phyloP scores from a whole-genome alignment of 768 basidiomycete species.

The Harrya chromipes region DNA sequence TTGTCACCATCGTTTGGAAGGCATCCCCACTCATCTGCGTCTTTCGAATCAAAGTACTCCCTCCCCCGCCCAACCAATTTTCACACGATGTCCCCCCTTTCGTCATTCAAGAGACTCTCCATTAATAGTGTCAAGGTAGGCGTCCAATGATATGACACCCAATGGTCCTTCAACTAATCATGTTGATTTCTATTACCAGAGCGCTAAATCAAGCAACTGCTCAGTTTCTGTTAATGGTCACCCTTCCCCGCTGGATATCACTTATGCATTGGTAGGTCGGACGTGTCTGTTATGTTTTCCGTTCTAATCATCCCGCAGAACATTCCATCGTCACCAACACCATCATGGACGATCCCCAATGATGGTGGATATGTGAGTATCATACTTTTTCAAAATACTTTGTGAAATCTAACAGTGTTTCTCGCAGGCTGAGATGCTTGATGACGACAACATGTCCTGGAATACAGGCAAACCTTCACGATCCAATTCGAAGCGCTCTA shows the following conservation, averaged over 20 bases:
- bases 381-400: neutral
- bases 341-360: constrained; percentile 1
- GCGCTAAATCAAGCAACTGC: constrained; percentile 15
- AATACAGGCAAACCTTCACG: constrained; percentile 3
- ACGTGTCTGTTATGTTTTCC: neutral
- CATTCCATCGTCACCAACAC: constrained; percentile 9
- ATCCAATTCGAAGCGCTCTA: constrained; percentile 2
- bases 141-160: neutral
- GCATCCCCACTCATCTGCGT: constrained; percentile 1
- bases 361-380: constrained; percentile 16
- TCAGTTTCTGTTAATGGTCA: constrained; percentile 14
- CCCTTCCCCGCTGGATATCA: constrained; percentile 20
- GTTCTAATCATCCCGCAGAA: constrained; percentile 3
- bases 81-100: constrained; percentile 16
- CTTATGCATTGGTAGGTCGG: constrained; percentile 20
- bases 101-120: constrained; percentile 23
- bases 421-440: constrained; percentile 26
- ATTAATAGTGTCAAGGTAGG: constrained; percentile 19
- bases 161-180: neutral
- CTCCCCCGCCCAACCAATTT: neutral
- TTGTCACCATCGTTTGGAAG: neutral
- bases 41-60: neutral
- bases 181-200: constrained; percentile 8
- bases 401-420: neutral
- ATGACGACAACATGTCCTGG: constrained; percentile 31